phyloP scores from a whole-genome alignment of 2,329 filamentous ascomycete species.

The Chaetothyriales sp. region DNA sequence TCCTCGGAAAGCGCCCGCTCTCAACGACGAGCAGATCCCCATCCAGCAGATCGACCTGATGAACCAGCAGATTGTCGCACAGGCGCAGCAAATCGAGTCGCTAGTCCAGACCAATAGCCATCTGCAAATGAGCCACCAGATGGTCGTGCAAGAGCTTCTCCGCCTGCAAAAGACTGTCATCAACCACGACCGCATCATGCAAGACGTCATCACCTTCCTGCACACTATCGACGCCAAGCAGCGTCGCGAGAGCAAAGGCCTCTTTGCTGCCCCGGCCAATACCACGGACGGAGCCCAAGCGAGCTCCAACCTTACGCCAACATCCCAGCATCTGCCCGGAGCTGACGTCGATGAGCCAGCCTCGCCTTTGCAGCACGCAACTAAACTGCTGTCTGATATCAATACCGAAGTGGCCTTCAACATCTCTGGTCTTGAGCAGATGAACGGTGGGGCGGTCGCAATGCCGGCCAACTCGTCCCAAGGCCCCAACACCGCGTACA shows the following conservation, averaged over 20 bases:
- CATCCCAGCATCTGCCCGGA: slow-evolving; percentile 27
- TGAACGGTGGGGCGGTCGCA: slow-evolving; percentile 28
- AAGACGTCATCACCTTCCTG: slow-evolving; percentile 54
- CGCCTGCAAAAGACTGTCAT: slow-evolving; percentile 55
- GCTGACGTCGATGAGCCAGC: slow-evolving; percentile 46
- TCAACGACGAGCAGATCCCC: slow-evolving; percentile 59
- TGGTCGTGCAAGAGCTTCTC: slow-evolving; percentile 49
- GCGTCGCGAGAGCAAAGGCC: slow-evolving; percentile 42
- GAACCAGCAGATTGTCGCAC: slow-evolving; percentile 74
- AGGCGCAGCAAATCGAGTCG: slow-evolving; percentile 80
- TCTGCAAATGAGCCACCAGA: slow-evolving; percentile 50
- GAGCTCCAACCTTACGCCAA: slow-evolving; percentile 29
- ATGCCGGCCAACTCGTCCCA: slow-evolving; percentile 36
- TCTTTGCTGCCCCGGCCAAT: slow-evolving; percentile 19
- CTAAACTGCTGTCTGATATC: slow-evolving; percentile 49
- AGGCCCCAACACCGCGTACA: slow-evolving; percentile 21
- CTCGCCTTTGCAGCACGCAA: slow-evolving; percentile 52
- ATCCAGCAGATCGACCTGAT: slow-evolving; percentile 80
- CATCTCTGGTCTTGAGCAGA: slow-evolving; percentile 47
- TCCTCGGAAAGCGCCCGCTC: slow-evolving; percentile 54
- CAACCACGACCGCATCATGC: slow-evolving; percentile 56
- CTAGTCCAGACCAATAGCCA: slow-evolving; percentile 75
- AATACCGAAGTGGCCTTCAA: slow-evolving; percentile 51
- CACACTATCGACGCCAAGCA: slow-evolving; percentile 50
- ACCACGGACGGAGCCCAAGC: slow-evolving; percentile 26